These are phyloP conservation scores for Diaporthe humulicola DNA, from an alignment of 2,329 filamentous ascomycete species.

Conservation along the genomic window DNA sequence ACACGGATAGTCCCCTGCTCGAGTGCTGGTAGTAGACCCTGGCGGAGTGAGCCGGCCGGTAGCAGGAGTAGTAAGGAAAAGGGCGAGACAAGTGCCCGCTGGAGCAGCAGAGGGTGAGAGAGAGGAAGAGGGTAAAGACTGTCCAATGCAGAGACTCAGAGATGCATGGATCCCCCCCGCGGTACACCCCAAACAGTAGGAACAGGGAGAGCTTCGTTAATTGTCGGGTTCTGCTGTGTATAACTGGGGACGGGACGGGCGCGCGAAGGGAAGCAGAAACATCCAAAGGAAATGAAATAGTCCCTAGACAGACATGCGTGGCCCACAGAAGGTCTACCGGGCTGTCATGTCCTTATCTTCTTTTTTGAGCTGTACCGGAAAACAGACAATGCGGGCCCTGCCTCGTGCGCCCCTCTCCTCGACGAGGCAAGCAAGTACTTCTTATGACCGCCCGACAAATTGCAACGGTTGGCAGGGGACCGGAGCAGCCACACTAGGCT, in stretches of 20 bases:
- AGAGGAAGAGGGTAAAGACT: not conserved
- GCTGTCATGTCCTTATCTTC: slow-evolving; percentile 30
- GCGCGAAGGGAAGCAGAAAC: slow-evolving; percentile 28
- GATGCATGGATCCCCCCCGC: slow-evolving; percentile 36
- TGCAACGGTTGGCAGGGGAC: slow-evolving; percentile 30
- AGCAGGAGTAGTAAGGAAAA: slow-evolving; percentile 12
- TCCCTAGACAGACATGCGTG: slow-evolving; percentile 19
- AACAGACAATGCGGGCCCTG: slow-evolving; percentile 2
- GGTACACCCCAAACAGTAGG: slow-evolving; percentile 21
- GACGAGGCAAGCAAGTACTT: slow-evolving; percentile 4
- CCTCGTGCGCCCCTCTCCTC: not conserved
- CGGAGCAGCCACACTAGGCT: slow-evolving; percentile 32
- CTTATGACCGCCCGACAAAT: slow-evolving; percentile 17
- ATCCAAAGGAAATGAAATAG: slow-evolving; percentile 28
- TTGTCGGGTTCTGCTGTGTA: slow-evolving; percentile 22
- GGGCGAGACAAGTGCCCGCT: slow-evolving; percentile 23
- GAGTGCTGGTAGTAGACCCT: slow-evolving; percentile 21
- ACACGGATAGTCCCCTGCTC: slow-evolving; percentile 39
- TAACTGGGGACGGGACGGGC: slow-evolving; percentile 25
- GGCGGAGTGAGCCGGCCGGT: slow-evolving; percentile 35
- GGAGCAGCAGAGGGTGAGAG: not conserved
- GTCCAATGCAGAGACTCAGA: slow-evolving; percentile 33
- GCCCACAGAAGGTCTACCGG: slow-evolving; percentile 19
- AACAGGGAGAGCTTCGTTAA: slow-evolving; percentile 23
- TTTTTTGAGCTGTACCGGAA: slow-evolving; percentile 6